A percentile compares a stretch with the other conserved stretches of the same genome.
These are phyloP conservation scores for Scutellaria barbata DNA, from an alignment of 257 asterid genomes.

Conservation along the genomic window DNA sequence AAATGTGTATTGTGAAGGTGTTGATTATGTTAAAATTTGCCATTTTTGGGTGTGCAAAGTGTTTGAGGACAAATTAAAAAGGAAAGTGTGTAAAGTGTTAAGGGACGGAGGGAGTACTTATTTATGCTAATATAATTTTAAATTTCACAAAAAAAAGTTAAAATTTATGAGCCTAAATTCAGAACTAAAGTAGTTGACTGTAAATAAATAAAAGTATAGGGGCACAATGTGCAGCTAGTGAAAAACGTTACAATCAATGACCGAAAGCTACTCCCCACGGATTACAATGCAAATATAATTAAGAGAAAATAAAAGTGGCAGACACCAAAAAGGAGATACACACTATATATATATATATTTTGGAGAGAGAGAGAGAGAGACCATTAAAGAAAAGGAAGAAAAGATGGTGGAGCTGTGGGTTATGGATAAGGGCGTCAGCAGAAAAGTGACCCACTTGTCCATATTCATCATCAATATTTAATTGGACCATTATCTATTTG, in stretches of 20 bases:
- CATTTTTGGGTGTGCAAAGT: no score
- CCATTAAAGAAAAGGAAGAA: background rate
- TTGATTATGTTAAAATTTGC: no score
- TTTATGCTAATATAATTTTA: no score
- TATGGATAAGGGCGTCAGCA: slow-evolving; percentile 44
- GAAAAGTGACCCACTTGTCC: slow-evolving; percentile 32
- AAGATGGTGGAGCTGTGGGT: slow-evolving; percentile 5
- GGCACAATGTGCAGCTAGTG: background rate
- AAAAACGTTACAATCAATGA: slow-evolving; percentile 27
- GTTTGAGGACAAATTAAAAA: no score
- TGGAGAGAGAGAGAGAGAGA: no score
- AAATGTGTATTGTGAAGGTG: no score
- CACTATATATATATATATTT: background rate
- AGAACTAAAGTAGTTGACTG: background rate
- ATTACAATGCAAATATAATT: slow-evolving; percentile 4
- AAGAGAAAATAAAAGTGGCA: slow-evolving; percentile 24
- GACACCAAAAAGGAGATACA: slow-evolving; percentile 36
- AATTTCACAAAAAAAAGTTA: no score
- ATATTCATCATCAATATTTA: background rate
- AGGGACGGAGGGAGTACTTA: no score
- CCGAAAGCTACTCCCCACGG: slow-evolving; percentile 39
- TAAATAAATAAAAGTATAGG: slow-evolving; percentile 23
- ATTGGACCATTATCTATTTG: background rate
- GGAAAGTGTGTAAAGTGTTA: no score
- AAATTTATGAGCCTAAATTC: background rate